phyloP scores from a whole-genome alignment of 1,284 basidiomycete genomes.

The Trichosporon coremiiforme region DNA sequence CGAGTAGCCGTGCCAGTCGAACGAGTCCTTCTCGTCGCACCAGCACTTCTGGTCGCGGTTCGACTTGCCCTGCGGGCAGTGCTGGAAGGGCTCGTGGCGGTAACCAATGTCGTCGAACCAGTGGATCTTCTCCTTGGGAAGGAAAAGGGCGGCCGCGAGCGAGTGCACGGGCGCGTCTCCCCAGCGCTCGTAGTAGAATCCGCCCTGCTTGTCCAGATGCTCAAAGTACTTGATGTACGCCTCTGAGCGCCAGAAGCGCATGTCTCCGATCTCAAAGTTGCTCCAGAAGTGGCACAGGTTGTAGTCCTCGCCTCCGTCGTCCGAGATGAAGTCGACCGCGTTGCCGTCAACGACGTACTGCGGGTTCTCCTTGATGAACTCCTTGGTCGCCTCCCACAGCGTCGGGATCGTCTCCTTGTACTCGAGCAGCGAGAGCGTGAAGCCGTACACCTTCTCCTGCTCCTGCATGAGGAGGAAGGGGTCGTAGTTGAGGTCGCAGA shows the following conservation, averaged over 20 bases:
- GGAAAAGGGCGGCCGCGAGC: constrained; percentile 74
- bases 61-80: constrained; percentile 55
- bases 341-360: constrained; percentile 71
- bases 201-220: constrained; percentile 72
- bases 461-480: constrained; percentile 88
- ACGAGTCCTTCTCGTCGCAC: constrained; percentile 55
- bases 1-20: constrained; percentile 54
- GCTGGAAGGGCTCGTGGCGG: constrained; percentile 56
- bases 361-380: constrained; percentile 70
- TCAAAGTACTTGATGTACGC: constrained; percentile 78
- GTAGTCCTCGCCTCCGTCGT: constrained; percentile 69
- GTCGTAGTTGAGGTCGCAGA: constrained; percentile 60
- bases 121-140: constrained; percentile 69
- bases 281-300: constrained; percentile 84
- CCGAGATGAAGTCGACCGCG: constrained; percentile 72
- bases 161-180: constrained; percentile 86
- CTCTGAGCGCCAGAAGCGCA: constrained; percentile 75
- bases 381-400: constrained; percentile 71
- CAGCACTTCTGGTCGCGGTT: constrained; percentile 53
- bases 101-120: constrained; percentile 65
- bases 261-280: constrained; percentile 78
- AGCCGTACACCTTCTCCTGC: constrained; percentile 73
- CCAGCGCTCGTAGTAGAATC: constrained; percentile 76
- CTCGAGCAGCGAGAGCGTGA: constrained; percentile 75
- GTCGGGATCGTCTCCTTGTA: constrained; percentile 76